Evolutionary conservation across 768 basidiomycete genomes (phyloP).

Genomic region (Rhizopogon vinicolor): DNA sequence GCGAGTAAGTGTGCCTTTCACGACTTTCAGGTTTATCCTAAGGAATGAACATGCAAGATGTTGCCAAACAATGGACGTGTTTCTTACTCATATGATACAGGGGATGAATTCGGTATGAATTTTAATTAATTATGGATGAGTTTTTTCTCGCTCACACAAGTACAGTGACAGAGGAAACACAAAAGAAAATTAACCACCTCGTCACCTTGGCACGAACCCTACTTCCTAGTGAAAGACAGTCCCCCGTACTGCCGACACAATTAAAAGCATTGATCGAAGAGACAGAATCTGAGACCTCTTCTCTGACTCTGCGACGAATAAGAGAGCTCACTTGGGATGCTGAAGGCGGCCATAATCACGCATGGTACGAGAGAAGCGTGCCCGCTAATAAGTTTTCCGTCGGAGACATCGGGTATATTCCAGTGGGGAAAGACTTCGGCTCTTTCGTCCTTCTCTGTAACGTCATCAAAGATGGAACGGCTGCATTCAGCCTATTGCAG

Average conservation of each 20-base stretch:
- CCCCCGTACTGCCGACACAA: conserved; percentile 24
- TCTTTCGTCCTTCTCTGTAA: conserved; percentile 38
- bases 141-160: conserved; percentile 3
- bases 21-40: background rate
- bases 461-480: conserved; percentile 27
- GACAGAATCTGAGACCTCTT: conserved; percentile 21
- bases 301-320: conserved; percentile 31
- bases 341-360: conserved; percentile 28
- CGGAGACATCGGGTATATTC: conserved; percentile 44
- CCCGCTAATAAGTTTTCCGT: conserved; percentile 35
- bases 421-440: conserved; percentile 28
- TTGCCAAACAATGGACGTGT: conserved; percentile 36
- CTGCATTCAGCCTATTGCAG: conserved; percentile 15
- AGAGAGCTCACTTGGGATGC: conserved; percentile 33
- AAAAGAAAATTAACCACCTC: conserved; percentile 37
- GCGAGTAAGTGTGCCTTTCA: conserved; percentile 19
- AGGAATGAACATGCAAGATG: conserved; percentile 25
- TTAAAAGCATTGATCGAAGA: conserved; percentile 31
- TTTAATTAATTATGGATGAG: no score
- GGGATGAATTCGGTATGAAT: conserved; percentile 18
- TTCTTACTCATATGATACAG: conserved; percentile 19
- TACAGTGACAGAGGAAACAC: conserved; percentile 29
- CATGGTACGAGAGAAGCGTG: conserved; percentile 37
- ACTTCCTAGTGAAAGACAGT: conserved; percentile 30
- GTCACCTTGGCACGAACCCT: conserved; percentile 34